Percentiles rank a stretch among this genome's conserved stretches.
Conservation (phyloP, 441 rosid species). For the Dalechampia spathulata region DNA sequence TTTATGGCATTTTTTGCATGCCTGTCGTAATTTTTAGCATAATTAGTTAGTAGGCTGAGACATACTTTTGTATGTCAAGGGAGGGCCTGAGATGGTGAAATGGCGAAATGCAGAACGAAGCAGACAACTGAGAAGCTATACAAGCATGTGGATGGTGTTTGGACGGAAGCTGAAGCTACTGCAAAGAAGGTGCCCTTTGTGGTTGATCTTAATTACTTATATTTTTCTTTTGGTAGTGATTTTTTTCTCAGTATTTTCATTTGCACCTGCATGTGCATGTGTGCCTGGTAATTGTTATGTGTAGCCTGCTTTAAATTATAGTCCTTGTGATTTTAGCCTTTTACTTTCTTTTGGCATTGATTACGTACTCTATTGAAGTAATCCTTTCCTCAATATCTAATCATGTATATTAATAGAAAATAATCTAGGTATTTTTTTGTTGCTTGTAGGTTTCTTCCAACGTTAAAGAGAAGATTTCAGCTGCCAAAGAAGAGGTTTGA, state of each 20-base stretch:
- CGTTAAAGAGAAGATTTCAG: constrained; percentile 70
- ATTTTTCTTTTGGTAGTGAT: neutral
- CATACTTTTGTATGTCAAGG: constrained; percentile 53
- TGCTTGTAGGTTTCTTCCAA: constrained; percentile 62
- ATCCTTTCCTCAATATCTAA: too few relatives aligned
- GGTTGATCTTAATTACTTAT: too few relatives aligned
- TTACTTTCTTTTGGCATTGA: too few relatives aligned
- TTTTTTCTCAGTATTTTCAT: neutral
- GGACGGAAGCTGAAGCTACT: constrained; percentile 88
- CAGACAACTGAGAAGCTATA: constrained; percentile 82
- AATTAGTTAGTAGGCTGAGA: constrained; percentile 47
- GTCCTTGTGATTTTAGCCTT: too few relatives aligned
- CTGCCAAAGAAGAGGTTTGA: constrained; percentile 83
- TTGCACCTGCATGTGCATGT: too few relatives aligned
- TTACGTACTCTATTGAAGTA: too few relatives aligned
- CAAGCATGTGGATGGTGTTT: constrained; percentile 74
- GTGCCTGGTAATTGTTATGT: too few relatives aligned
- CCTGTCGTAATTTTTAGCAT: constrained; percentile 6
- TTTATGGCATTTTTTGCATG: constrained; percentile 4
- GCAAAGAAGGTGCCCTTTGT: constrained; percentile 64
- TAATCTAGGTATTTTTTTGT: neutral
- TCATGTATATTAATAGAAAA: too few relatives aligned
- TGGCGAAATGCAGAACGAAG: constrained; percentile 83
- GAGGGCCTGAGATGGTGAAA: constrained; percentile 63
- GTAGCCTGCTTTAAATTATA: too few relatives aligned